Conservation (phyloP, 2,329 filamentous ascomycete genomes). For the Colletotrichum falcatum region DNA sequence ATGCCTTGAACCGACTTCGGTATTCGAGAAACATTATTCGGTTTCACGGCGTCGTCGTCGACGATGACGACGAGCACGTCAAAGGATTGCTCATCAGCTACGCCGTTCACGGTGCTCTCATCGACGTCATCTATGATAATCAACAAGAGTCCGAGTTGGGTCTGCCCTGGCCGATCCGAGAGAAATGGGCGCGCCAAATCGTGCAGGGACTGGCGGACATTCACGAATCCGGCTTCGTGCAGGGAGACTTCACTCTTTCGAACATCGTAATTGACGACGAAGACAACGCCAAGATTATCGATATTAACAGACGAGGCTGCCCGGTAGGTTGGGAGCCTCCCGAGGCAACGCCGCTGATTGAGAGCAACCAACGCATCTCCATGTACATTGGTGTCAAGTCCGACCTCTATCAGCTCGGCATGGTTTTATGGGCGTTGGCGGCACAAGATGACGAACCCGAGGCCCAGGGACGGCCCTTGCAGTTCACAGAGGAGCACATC, state of each 20-base stretch:
- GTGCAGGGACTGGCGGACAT: slow-evolving; percentile 90
- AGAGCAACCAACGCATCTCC: slow-evolving; percentile 88
- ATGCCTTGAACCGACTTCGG: slow-evolving; percentile 84
- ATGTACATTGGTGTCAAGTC: slow-evolving; percentile 99
- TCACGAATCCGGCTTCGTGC: slow-evolving; percentile 95
- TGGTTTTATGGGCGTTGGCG: slow-evolving; percentile 95
- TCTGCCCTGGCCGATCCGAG: slow-evolving; percentile 77
- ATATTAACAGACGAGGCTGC: slow-evolving; percentile 97
- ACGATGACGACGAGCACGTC: slow-evolving; percentile 78
- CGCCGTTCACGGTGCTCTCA: slow-evolving; percentile 86
- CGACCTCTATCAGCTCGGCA: slow-evolving; percentile 94
- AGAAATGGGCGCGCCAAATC: slow-evolving; percentile 92
- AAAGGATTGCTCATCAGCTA: slow-evolving; percentile 93
- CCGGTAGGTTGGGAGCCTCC: slow-evolving; percentile 98
- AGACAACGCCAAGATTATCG: slow-evolving; percentile 94
- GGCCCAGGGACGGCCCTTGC: slow-evolving; percentile 77
- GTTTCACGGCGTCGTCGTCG: slow-evolving; percentile 89
- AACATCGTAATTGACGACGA: slow-evolving; percentile 93
- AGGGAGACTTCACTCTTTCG: slow-evolving; percentile 96
- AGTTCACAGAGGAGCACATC: slow-evolving; percentile 66
- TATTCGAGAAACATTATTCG: slow-evolving; percentile 83
- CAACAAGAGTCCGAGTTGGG: slow-evolving; percentile 67
- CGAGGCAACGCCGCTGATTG: slow-evolving; percentile 86
- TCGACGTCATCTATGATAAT: slow-evolving; percentile 90
- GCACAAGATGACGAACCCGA: slow-evolving; percentile 93